These are phyloP conservation scores for Boletellus sp. DNA, from an alignment of 768 basidiomycete genomes.

Conservation along the genomic window DNA sequence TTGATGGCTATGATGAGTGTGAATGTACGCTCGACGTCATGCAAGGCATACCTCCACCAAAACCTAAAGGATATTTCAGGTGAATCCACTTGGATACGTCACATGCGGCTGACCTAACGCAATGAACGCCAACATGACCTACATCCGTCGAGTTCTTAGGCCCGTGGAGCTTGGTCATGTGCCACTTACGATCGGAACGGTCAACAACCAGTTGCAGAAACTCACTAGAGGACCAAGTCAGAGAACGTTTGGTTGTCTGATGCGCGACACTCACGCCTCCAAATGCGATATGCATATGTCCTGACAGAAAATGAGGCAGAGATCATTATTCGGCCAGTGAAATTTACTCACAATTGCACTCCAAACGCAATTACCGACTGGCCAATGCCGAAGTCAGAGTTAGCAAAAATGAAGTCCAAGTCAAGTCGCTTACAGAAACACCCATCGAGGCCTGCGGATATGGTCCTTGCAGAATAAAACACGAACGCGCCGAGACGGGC, in stretches of 20 bases:
- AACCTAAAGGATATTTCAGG: slow-evolving; percentile 16
- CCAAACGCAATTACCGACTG: slow-evolving; percentile 35
- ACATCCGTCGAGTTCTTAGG: background rate
- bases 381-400: background rate
- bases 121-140: slow-evolving; percentile 28
- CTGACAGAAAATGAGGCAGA: slow-evolving; percentile 15
- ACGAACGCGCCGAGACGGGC: background rate
- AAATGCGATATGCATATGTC: slow-evolving; percentile 37
- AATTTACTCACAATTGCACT: slow-evolving; percentile 31
- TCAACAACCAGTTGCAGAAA: slow-evolving; percentile 28
- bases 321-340: background rate
- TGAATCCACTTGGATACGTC: background rate
- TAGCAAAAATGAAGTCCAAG: background rate
- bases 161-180: background rate
- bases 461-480: background rate
- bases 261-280: slow-evolving; percentile 29
- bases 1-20: slow-evolving; percentile 9
- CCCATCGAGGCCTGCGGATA: slow-evolving; percentile 34
- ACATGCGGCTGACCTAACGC: slow-evolving; percentile 22
- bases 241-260: background rate
- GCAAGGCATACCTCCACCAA: slow-evolving; percentile 24
- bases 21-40: background rate
- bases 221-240: slow-evolving; percentile 25
- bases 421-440: slow-evolving; percentile 23
- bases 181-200: slow-evolving; percentile 31